Evolutionary conservation across 257 asterid species (phyloP), one percentile per base, ranked within the genome.

Genomic region (Solanum ahanhuiri): DNA sequence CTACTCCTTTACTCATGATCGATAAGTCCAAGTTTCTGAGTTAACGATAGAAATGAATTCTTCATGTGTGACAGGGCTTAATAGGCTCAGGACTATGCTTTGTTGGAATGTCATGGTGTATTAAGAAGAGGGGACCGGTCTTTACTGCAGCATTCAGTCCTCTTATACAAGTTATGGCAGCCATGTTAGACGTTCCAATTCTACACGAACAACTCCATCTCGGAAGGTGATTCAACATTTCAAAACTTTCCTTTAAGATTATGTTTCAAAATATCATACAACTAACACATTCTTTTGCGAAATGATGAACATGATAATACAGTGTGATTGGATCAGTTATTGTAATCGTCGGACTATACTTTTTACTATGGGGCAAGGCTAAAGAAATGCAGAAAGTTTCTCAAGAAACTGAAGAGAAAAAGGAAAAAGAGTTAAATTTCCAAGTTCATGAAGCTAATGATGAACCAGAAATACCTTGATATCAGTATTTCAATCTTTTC

Each of bases 21-120:
- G 31, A 72, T 72, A 35, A 73, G 82, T 75, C 20, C 82, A 75
- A 5, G 58, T 0, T n/a, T n/a, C 34, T 39, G 33, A 75, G 22
- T 39, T 75, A 22, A 75, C 20, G 30, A 20, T 1, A 37, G 43
- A 35, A 9, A 11, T 11, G 22, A 22, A 22, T 37, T 75, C 43
- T 81, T 82, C 20, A 60, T 72, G 23, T 28, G 23, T n/a, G 85
- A 86, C 92, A 95, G 98, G 98, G 98, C 51, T 90, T 93, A 88
- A 83, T 95, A 51, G 98, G 95, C 58, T 94, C 98, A 7, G 97
- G 98, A 34, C 70, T 95, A 81, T 95, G 98, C 90, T 93, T 88
- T 31, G 97, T 92, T 88, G 97, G 97, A 58, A 93, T 94, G 97
- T 89, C 98, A 7, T 94, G 98, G 98, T 95, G 98, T 86, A 94